Conservation (phyloP, 306 rosid species). For the Ceratonia siliqua region DNA sequence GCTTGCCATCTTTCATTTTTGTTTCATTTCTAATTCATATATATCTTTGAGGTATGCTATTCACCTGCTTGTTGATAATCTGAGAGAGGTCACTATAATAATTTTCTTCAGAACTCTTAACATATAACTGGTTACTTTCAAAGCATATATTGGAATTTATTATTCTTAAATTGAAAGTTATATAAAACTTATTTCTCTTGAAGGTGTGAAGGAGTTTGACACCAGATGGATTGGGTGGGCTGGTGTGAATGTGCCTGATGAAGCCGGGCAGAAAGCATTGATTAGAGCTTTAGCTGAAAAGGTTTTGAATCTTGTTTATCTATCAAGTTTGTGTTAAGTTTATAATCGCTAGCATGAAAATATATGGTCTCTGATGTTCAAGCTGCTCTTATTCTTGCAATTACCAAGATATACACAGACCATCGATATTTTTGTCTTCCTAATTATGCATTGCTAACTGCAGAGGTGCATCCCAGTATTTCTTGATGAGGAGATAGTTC, state of each 20-base stretch:
- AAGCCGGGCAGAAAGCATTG: conserved; percentile 70
- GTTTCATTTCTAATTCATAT: conserved; percentile 22
- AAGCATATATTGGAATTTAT: conserved; percentile 10
- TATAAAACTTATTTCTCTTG: conserved; percentile 46
- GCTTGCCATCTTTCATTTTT: conserved; percentile 32
- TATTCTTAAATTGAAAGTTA: conserved; percentile 23
- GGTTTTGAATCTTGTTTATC: conserved; percentile 51
- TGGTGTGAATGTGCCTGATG: conserved; percentile 93
- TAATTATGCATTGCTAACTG: conserved; percentile 36
- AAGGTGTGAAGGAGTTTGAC: conserved; percentile 95
- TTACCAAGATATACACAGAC: neutral
- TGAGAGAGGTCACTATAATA: conserved; percentile 20
- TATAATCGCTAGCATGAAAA: conserved; percentile 6
- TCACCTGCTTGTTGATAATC: neutral
- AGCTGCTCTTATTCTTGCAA: neutral
- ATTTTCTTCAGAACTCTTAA: conserved; percentile 1
- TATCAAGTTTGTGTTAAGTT: conserved; percentile 29
- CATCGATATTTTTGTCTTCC: neutral
- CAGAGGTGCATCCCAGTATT: conserved; percentile 94
- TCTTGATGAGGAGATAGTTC: conserved; percentile 90
- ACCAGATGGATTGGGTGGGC: conserved; percentile 99
- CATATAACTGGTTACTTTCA: neutral
- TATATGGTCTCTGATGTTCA: neutral
- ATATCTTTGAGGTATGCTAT: conserved; percentile 9
- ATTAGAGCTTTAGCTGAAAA: conserved; percentile 88